Base-by-base conservation (phyloP, 352 stramenopile species). In the Phytopythium kandeliae region DNA sequence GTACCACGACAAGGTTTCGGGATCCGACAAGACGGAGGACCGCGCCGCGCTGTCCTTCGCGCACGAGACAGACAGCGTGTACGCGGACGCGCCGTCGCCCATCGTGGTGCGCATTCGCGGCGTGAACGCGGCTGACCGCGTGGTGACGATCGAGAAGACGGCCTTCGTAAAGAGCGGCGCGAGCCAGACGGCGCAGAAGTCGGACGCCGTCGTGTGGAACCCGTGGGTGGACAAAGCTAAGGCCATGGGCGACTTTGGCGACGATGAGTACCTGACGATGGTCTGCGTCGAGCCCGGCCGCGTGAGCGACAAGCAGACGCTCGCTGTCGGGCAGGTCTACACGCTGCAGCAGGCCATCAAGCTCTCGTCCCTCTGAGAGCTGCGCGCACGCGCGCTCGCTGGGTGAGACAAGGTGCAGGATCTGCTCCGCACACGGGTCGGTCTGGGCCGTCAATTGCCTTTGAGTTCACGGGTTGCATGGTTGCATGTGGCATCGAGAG, bases 251-350 rank as follows among this genome's bases (percentile, higher is more conserved):
- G 95, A 99, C 71, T 98, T 98, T 72, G 89, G 75, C 34, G 84
- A 97, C 58, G 94, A 98, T 42, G 89, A 97, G 67, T 98, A 97
- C 62, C 52, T 86, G 42, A 75, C 84, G 30, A 98, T 99, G 93
- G 78, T 98, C 57, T 99, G 96, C 63, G 83, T 98, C 38, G 95
- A 99, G 67, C 95, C 95, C 12, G 95, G 95, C 19, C 69, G 83
- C 37, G 84, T 94, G 22, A 92, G 75, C 45, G 58, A 81, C 55
- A 62, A 71, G 52, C 80, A 89, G 59, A 73, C 66, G 49, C 77
- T 92, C 26, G 67, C 62, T 15, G 62, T 64, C 0, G 71, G 73
- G 43, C 66, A 74, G 34, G 70, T 74, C 2, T 90, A 75, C 61
- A 86, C 68, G 55, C 66, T 90, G 31, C 77, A 87, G 51, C 79